Evolutionary conservation across 257 asterid species (phyloP).

Genomic region (Lithospermum erythrorhizon): DNA sequence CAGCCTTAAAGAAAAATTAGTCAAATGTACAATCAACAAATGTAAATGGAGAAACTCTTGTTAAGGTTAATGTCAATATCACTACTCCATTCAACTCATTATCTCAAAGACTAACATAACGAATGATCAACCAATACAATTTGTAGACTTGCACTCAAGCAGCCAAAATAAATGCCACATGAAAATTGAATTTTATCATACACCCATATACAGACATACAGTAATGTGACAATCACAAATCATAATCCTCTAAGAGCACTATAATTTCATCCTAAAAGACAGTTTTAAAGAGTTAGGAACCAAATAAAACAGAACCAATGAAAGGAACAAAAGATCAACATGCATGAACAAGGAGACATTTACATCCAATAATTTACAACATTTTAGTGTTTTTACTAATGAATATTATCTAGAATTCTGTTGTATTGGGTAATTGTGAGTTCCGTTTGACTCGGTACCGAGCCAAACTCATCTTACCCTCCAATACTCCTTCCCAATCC

Average conservation of each 20-base stretch:
- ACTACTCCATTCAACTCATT: no score
- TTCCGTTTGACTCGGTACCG: constrained; percentile 31
- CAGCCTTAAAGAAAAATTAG: no score
- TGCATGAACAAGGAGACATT: constrained; percentile 1
- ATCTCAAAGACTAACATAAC: no score
- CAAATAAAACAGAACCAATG: neutral
- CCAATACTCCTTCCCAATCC: constrained; percentile 74
- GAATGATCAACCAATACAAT: no score
- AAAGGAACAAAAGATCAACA: neutral
- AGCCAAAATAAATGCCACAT: neutral
- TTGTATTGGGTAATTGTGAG: constrained; percentile 22
- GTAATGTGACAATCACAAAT: neutral
- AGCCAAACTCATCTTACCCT: constrained; percentile 45
- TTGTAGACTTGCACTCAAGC: neutral
- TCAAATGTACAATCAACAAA: no score
- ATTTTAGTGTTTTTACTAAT: neutral
- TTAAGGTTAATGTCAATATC: no score
- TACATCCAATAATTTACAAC: constrained; percentile 14
- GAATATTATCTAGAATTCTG: constrained; percentile 24
- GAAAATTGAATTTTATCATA: neutral
- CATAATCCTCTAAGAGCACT: neutral
- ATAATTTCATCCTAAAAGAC: neutral
- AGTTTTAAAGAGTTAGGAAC: constrained; percentile 2
- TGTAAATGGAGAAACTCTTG: no score
- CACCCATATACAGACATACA: neutral